Evolutionary conservation across 352 stramenopile genomes (phyloP), one percentile per base, ranked within the genome.

Genomic region (Phytophthora fragariae): DNA sequence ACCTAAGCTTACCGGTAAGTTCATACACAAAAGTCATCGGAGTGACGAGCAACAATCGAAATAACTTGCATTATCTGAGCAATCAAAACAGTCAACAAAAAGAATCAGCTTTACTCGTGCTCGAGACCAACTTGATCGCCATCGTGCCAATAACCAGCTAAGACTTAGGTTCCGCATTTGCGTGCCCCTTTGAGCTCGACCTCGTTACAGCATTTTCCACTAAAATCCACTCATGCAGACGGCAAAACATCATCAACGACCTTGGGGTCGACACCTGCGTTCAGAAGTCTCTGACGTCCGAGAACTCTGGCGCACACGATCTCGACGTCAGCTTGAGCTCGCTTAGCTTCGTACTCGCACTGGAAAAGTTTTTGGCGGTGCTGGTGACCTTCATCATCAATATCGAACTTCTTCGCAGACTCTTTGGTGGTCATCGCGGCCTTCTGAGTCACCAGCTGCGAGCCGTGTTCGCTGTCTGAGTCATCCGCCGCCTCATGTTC

Each of bases 351-450:
- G 17, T 44, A 44, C 15, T 64, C 24, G 21, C 57, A 64, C 27
- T 64, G 14, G 19, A 67, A 67, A 6, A 67, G 31, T 21, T 67
- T 3, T 27, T 59, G 60, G 5, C 60, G 49, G 15, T 67, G 27
- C 14, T 17, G 12, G 3, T 12, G 47, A 10, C 58, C 47, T 12
- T 57, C 59, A 27, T 65, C 59, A 9, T 65, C 59, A 21, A 67
- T 54, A 15, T 7, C 17, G 21, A 62, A 17, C 19, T 52, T 53
- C n/a, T 39, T 62, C 6, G 11, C 19, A 52, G 3, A 19, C 12
- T 39, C 14, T 3, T 27, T 19, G 24, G 21, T n/a, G 21, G 21
- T 8, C 27, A 11, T 12, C 15, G 3, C 52, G 12, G 15, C 31
- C 19, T 56, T 56, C 19, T 31, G 17, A 19, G 7, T 27, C 21